phyloP scores from a whole-genome alignment of 768 basidiomycete genomes.

The Russula abietina region DNA sequence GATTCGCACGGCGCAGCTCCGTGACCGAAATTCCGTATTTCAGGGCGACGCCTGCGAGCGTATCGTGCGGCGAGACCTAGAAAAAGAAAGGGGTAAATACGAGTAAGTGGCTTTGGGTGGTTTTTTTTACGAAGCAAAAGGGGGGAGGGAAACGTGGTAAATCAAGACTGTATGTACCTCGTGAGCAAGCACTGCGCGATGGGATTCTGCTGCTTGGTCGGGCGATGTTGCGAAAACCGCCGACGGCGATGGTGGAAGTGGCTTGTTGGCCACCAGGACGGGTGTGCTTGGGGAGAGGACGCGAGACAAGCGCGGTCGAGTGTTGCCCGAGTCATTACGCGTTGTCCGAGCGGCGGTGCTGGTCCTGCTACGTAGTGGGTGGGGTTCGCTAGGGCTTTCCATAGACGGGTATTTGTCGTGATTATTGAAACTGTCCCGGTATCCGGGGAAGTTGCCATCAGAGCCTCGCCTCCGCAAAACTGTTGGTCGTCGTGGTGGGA shows the following conservation, averaged over 20 bases:
- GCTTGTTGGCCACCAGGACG: background rate
- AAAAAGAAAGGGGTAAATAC: background rate
- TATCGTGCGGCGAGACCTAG: constrained; percentile 64
- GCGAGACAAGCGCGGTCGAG: constrained; percentile 21
- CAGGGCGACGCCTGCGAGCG: constrained; percentile 80
- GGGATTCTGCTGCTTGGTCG: constrained; percentile 2
- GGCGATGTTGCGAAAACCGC: background rate
- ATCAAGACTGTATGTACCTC: constrained; percentile 41
- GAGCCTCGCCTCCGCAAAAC: constrained; percentile 29
- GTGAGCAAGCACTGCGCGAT: constrained; percentile 50
- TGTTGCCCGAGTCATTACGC: constrained; percentile 15
- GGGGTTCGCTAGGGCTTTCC: constrained; percentile 23
- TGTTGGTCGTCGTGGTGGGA: constrained; percentile 4
- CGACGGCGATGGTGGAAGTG: background rate
- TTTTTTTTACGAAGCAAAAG: no score
- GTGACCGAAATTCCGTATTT: constrained; percentile 84
- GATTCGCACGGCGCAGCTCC: constrained; percentile 80
- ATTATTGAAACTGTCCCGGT: constrained; percentile 10
- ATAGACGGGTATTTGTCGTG: constrained; percentile 28
- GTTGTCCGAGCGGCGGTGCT: constrained; percentile 17
- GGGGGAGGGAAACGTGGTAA: background rate
- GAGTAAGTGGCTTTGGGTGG: no score
- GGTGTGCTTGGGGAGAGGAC: constrained; percentile 13
- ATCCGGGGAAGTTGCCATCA: constrained; percentile 25
- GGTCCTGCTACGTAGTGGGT: constrained; percentile 18